A percentile compares a stretch with the other conserved stretches of the same genome.
These are phyloP conservation scores for Xylariales sp. DNA, from an alignment of 2,329 filamentous ascomycete genomes.

Conservation along the genomic window DNA sequence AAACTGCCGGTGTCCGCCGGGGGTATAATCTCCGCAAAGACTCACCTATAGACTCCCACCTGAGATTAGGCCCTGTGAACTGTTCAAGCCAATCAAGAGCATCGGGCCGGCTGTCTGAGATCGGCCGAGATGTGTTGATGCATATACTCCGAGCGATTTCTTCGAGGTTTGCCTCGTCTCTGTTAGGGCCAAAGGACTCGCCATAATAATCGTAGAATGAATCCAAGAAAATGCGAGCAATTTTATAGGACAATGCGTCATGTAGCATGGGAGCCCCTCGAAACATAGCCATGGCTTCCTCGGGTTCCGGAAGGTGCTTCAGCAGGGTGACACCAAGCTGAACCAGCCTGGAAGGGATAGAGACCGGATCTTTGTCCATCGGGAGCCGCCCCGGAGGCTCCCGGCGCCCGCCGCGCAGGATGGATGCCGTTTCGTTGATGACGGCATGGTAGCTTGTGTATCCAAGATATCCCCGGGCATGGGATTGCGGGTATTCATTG, in stretches of 20 bases:
- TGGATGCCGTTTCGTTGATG: slow-evolving; percentile 11
- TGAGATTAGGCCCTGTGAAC: slow-evolving; percentile 30
- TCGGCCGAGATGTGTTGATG: slow-evolving; percentile 29
- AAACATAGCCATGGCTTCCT: neutral
- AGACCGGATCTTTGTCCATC: neutral
- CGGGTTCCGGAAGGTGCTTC: neutral
- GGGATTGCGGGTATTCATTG: no score
- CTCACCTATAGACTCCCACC: slow-evolving; percentile 46
- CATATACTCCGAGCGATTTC: slow-evolving; percentile 30
- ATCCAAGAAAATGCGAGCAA: slow-evolving; percentile 21
- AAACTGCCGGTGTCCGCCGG: no score
- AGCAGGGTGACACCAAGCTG: slow-evolving; percentile 5
- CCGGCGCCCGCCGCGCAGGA: neutral
- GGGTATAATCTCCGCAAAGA: no score
- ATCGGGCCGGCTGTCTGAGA: slow-evolving; percentile 29
- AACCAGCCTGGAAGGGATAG: slow-evolving; percentile 11
- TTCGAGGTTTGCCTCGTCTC: slow-evolving; percentile 24
- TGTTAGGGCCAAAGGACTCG: slow-evolving; percentile 18
- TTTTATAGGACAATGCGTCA: slow-evolving; percentile 28
- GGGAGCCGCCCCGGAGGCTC: neutral
- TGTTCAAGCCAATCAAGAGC: slow-evolving; percentile 32
- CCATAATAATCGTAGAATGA: slow-evolving; percentile 28
- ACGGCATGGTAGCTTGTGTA: slow-evolving; percentile 38
- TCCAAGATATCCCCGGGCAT: slow-evolving; percentile 42
- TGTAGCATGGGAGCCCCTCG: neutral